Evolutionary conservation across 306 rosid genomes (phyloP).

Genomic region (Cucurbita maxima): DNA sequence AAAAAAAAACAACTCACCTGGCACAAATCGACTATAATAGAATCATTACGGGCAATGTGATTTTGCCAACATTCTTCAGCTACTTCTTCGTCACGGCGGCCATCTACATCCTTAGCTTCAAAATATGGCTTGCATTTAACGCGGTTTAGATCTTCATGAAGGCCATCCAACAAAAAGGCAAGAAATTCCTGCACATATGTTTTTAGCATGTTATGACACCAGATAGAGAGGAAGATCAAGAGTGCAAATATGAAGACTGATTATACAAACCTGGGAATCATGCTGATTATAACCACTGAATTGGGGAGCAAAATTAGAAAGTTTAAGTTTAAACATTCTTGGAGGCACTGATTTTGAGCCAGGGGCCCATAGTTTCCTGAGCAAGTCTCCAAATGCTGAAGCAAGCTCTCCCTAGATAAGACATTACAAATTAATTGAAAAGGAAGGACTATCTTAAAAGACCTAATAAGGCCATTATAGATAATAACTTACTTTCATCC

Average conservation of each 20-base stretch:
- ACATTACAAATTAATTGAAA: neutral
- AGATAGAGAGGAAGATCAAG: slow-evolving; percentile 6
- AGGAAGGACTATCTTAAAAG: neutral
- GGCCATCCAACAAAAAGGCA: slow-evolving; percentile 85
- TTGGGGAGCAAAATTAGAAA: slow-evolving; percentile 66
- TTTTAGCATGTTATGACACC: slow-evolving; percentile 3
- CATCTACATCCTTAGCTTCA: slow-evolving; percentile 67
- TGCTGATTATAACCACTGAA: slow-evolving; percentile 79
- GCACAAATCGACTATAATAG: slow-evolving; percentile 61
- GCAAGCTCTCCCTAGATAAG: slow-evolving; percentile 77
- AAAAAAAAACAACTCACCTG: slow-evolving; percentile 30
- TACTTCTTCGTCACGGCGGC: slow-evolving; percentile 56
- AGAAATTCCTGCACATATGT: slow-evolving; percentile 60
- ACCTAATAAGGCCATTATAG: neutral
- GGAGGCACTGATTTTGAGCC: slow-evolving; percentile 53
- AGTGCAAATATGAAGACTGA: slow-evolving; percentile 2
- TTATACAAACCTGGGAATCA: slow-evolving; percentile 69
- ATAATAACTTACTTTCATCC: slow-evolving; percentile 50
- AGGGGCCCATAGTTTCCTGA: slow-evolving; percentile 73
- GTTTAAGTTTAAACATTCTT: slow-evolving; percentile 47
- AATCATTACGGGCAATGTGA: slow-evolving; percentile 76
- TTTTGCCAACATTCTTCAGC: slow-evolving; percentile 79
- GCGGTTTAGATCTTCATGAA: slow-evolving; percentile 85
- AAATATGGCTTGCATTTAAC: slow-evolving; percentile 66
- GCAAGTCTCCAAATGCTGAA: slow-evolving; percentile 66